Percentiles rank a stretch among this genome's conserved stretches.
phyloP scores from a whole-genome alignment of 2,329 filamentous ascomycete genomes.

The Epichloe elymi region DNA sequence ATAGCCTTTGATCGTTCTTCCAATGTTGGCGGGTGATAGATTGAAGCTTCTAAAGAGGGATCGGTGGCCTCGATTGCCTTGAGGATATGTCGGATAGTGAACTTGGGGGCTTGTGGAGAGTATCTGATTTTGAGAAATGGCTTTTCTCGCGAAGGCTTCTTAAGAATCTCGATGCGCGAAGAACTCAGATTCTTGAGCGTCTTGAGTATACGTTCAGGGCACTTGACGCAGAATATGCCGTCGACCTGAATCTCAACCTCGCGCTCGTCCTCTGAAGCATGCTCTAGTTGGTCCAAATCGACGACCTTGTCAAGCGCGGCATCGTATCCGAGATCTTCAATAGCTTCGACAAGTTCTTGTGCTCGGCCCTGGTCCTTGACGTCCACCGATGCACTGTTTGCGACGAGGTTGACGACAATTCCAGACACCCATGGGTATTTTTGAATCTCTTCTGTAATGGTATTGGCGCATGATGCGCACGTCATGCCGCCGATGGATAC shows the following conservation, averaged over 20 bases:
- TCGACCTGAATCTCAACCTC: constrained; percentile 53
- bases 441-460: constrained; percentile 45
- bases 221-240: constrained; percentile 65
- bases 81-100: constrained; percentile 68
- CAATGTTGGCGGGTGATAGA: constrained; percentile 70
- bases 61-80: constrained; percentile 53
- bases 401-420: constrained; percentile 49
- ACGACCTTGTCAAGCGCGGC: constrained; percentile 41
- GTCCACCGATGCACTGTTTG: constrained; percentile 51
- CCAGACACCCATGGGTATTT: constrained; percentile 43
- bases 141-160: constrained; percentile 40
- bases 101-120: constrained; percentile 47
- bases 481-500: constrained; percentile 62
- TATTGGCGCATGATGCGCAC: constrained; percentile 54
- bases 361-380: constrained; percentile 27
- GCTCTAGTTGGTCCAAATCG: constrained; percentile 28
- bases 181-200: constrained; percentile 40
- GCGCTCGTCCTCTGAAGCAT: constrained; percentile 25
- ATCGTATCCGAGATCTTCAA: constrained; percentile 54
- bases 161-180: constrained; percentile 37
- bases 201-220: constrained; percentile 44
- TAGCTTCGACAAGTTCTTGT: constrained; percentile 28
- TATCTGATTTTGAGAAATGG: constrained; percentile 64
- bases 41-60: constrained; percentile 48
- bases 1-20: constrained; percentile 70